Conservation (phyloP, 2,329 filamentous ascomycete genomes). For the Fusarium subglutinans region DNA sequence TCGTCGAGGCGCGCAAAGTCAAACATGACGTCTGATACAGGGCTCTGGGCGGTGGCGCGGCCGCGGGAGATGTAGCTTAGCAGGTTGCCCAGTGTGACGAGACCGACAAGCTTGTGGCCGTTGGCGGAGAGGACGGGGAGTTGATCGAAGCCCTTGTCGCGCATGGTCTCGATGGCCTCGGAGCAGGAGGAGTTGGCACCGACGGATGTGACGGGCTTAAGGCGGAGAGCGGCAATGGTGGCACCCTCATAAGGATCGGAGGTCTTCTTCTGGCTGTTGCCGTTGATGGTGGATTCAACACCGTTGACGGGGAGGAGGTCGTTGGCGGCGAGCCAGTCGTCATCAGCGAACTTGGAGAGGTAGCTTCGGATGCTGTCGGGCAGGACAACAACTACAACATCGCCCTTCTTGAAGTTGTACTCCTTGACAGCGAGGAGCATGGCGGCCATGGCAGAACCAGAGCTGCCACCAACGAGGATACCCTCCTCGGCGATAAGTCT, state of each 20-base stretch:
- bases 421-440: constrained; percentile 81
- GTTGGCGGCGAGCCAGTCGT: constrained; percentile 98
- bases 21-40: constrained; percentile 93
- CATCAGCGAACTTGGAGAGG: constrained; percentile 97
- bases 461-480: constrained; percentile 90
- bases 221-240: constrained; percentile 82
- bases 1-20: constrained; percentile 89
- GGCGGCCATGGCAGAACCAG: constrained; percentile 89
- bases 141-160: constrained; percentile 97
- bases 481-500: constrained; percentile 94
- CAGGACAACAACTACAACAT: constrained; percentile 89
- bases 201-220: constrained; percentile 94
- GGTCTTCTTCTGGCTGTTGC: constrained; percentile 50
- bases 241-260: constrained; percentile 79
- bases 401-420: constrained; percentile 78
- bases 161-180: constrained; percentile 96
- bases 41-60: constrained; percentile 76
- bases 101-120: constrained; percentile 80
- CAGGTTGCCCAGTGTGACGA: constrained; percentile 94
- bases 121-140: constrained; percentile 83
- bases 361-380: constrained; percentile 98
- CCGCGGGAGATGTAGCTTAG: constrained; percentile 89
- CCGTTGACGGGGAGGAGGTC: constrained; percentile 77
- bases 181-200: constrained; percentile 75
- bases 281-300: constrained; percentile 57